Percentiles rank a stretch among this genome's conserved stretches.
phyloP scores from a whole-genome alignment of 352 stramenopile genomes.

The Phytophthora fragariaefolia region DNA sequence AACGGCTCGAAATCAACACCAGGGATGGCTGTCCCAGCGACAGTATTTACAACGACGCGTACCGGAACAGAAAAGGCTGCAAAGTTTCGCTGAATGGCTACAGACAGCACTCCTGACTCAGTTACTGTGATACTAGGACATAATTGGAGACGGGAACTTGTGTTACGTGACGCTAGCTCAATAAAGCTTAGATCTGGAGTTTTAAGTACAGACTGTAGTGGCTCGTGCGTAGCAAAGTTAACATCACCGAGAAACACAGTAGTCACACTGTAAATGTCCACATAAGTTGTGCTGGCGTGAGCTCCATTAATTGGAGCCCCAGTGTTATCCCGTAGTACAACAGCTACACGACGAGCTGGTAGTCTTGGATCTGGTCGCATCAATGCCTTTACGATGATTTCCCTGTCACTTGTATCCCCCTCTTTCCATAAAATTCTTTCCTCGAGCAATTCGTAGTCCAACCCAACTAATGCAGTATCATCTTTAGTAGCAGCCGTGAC shows the following conservation, averaged over 20 bases:
- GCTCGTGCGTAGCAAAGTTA: conserved; percentile 54
- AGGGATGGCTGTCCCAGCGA: conserved; percentile 55
- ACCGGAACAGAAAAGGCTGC: conserved; percentile 35
- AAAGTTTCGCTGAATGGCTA: conserved; percentile 65
- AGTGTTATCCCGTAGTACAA: conserved; percentile 43
- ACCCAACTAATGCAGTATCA: conserved; percentile 44
- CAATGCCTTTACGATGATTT: conserved; percentile 55
- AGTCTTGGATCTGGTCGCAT: conserved; percentile 40
- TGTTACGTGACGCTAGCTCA: conserved; percentile 46
- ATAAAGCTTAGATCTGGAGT: conserved; percentile 60
- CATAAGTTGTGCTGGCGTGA: conserved; percentile 44
- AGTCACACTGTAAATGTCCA: conserved; percentile 53
- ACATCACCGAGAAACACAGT: conserved; percentile 51
- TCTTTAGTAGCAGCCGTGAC: conserved; percentile 55
- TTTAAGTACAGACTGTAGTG: conserved; percentile 41
- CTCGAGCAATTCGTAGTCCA: conserved; percentile 61
- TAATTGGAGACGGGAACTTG: conserved; percentile 56
- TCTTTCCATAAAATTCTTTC: conserved; percentile 54
- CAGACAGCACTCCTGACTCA: conserved; percentile 40
- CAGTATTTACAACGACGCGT: conserved; percentile 43
- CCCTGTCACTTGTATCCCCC: conserved; percentile 55
- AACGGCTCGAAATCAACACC: conserved; percentile 64
- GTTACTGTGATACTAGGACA: conserved; percentile 54
- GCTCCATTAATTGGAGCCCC: conserved; percentile 30
- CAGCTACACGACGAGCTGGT: conserved; percentile 36